Evolutionary conservation across 306 rosid species (phyloP).

Genomic region (Astragalus membranaceus): DNA sequence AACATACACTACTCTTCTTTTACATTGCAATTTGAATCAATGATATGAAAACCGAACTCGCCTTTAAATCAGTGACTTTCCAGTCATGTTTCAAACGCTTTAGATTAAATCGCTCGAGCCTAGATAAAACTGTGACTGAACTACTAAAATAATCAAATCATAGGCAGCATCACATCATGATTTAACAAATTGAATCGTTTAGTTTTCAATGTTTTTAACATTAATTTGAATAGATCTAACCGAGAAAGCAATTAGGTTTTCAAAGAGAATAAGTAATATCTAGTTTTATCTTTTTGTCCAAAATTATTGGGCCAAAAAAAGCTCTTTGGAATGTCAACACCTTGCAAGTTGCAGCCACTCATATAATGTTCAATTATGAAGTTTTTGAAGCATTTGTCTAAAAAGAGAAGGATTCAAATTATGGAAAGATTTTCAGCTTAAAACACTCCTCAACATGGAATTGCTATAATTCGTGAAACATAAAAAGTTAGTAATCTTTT

Average conservation of each 20-base stretch:
- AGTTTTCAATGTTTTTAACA: too few relatives aligned
- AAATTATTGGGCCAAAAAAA: constrained; percentile 27
- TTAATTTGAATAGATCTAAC: not conserved
- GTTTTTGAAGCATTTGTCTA: not conserved
- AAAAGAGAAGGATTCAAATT: not conserved
- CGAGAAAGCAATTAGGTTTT: not conserved
- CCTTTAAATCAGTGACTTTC: too few relatives aligned
- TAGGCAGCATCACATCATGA: too few relatives aligned
- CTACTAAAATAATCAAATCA: too few relatives aligned
- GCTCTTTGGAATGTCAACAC: constrained; percentile 9
- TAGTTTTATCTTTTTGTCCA: constrained; percentile 22
- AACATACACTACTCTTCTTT: too few relatives aligned
- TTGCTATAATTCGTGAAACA: too few relatives aligned
- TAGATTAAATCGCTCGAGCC: too few relatives aligned
- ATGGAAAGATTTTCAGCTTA: not conserved
- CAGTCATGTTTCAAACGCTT: too few relatives aligned
- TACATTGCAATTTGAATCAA: too few relatives aligned
- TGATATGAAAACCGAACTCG: too few relatives aligned
- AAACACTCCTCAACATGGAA: constrained; percentile 25
- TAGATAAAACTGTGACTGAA: too few relatives aligned
- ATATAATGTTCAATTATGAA: constrained; percentile 19
- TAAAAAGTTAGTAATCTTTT: constrained; percentile 51
- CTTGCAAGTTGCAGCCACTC: constrained; percentile 10
- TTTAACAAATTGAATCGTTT: too few relatives aligned
- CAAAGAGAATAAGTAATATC: not conserved